Conservation (phyloP, 148 eudicot genomes). For the Rhododendron kiyosumense region DNA sequence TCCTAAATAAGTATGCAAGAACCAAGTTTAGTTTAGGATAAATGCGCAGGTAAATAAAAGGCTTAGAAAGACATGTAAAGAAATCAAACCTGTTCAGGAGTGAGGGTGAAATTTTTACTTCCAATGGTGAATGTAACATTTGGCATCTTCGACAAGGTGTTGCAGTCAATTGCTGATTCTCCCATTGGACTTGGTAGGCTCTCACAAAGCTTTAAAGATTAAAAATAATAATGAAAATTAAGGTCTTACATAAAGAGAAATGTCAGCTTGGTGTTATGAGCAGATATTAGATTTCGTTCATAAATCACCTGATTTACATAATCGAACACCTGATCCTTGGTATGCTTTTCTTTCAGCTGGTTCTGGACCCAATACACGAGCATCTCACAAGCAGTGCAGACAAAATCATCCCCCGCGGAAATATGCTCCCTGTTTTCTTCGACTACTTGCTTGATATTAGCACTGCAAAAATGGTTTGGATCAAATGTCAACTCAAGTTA, state of each 20-base stretch:
- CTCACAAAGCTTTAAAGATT: constrained; percentile 58
- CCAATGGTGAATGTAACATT: constrained; percentile 69
- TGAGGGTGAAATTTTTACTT: constrained; percentile 47
- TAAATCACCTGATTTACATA: constrained; percentile 64
- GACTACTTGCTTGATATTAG: constrained; percentile 56
- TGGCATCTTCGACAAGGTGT: constrained; percentile 51
- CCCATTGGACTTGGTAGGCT: constrained; percentile 80
- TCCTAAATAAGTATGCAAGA: neutral
- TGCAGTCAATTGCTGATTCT: constrained; percentile 65
- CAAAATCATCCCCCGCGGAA: constrained; percentile 20
- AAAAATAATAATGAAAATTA: neutral
- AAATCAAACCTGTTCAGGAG: constrained; percentile 73
- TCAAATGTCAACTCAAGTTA: neutral
- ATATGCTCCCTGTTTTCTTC: constrained; percentile 31
- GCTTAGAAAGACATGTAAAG: neutral
- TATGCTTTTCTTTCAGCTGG: constrained; percentile 46
- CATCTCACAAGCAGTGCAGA: constrained; percentile 79
- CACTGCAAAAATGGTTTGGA: constrained; percentile 32
- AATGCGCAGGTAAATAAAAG: neutral
- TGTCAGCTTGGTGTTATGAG: neutral
- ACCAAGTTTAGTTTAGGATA: neutral
- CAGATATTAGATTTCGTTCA: neutral
- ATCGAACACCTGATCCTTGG: constrained; percentile 60
- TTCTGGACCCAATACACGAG: constrained; percentile 68
- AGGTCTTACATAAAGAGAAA: neutral